Percentiles rank a stretch among this genome's conserved stretches.
These are phyloP conservation scores for Zygosaccharomyces siamensis DNA, from an alignment of 805 yeast genomes.

Conservation along the genomic window DNA sequence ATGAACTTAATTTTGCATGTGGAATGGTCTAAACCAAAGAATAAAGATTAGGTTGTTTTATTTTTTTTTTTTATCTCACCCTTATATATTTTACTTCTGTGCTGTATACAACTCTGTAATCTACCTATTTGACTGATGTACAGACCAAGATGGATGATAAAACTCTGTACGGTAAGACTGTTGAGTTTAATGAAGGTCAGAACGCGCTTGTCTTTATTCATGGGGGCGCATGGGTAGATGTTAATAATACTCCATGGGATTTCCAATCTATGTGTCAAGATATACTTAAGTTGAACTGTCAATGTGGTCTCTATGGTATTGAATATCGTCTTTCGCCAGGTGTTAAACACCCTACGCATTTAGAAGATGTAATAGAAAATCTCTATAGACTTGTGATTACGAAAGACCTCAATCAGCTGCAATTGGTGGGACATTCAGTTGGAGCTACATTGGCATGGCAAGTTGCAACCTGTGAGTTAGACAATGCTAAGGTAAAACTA, in stretches of 20 bases:
- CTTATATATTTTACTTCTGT: background rate
- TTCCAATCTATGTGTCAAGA: constrained; percentile 35
- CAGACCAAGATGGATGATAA: background rate
- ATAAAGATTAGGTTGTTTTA: constrained; percentile 7
- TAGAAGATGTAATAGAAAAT: constrained; percentile 50
- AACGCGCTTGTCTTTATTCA: constrained; percentile 55
- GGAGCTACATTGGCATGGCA: constrained; percentile 69
- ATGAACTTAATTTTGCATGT: constrained; percentile 75
- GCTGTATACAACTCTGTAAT: constrained; percentile 4
- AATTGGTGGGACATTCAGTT: constrained; percentile 69
- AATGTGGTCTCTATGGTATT: constrained; percentile 30
- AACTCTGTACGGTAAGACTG: constrained; percentile 12
- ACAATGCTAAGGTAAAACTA: constrained; percentile 1
- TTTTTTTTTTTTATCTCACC: background rate
- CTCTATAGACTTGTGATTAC: constrained; percentile 29
- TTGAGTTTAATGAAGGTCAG: constrained; percentile 10
- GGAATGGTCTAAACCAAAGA: constrained; percentile 52
- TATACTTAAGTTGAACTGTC: constrained; percentile 15
- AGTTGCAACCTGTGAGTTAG: constrained; percentile 25
- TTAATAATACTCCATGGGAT: constrained; percentile 54
- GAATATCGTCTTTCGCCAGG: constrained; percentile 69
- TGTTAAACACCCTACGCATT: constrained; percentile 55
- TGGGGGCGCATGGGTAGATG: constrained; percentile 90
- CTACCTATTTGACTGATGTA: background rate
- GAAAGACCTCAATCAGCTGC: constrained; percentile 27